Base-by-base conservation (phyloP, 2,329 filamentous ascomycete species). In the Trichoderma arundinaceum region DNA sequence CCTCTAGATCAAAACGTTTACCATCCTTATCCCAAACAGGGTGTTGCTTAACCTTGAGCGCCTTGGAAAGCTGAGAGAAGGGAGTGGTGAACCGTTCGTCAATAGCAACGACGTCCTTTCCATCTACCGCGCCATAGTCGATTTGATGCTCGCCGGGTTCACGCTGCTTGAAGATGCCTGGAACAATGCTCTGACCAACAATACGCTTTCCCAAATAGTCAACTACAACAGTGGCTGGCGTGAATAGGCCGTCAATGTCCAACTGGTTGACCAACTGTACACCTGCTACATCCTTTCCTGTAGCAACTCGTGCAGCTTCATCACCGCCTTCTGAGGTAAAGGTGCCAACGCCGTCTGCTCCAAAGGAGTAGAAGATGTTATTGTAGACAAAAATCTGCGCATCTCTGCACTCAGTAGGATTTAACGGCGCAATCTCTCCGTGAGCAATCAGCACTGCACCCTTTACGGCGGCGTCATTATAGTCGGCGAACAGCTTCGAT, bases 371-470 rank as follows among this genome's bases (percentile, higher is more conserved):
- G 83, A 99, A 99, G 71, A 99, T 93, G 79, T 99, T 99, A 84
- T 98, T 98, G 83, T 98, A 97, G 28, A 99, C 94, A 74, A 97
- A 99, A 70, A 99, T 99, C 77, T 99, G 95, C 4, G 95, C 95
- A 77, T 99, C 94, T 71, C 86, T 88, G 69, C 85, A 89, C 80
- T 99, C 95, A 0, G 94, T 98, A 7, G 95, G 96, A 80, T 99
- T 99, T 63, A 99, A 81, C 7, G 95, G 92, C 19, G 93, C 89
- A 69, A 99, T 91, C 77, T 99, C 95, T 62, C 95, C 95, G 65
- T 92, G 87, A 28, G 94, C 94, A 62, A 99, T 94, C 71, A 98
- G 83, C 52, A 97, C 91, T 38, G 95, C 94, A 68, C 95, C 95
- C 68, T 92, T 89, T 46, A 93, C 91, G 64, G 96, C 95, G 53